phyloP scores from a whole-genome alignment of 2,329 filamentous ascomycete species.

The Stagonosporopsis cucurbitacearum region DNA sequence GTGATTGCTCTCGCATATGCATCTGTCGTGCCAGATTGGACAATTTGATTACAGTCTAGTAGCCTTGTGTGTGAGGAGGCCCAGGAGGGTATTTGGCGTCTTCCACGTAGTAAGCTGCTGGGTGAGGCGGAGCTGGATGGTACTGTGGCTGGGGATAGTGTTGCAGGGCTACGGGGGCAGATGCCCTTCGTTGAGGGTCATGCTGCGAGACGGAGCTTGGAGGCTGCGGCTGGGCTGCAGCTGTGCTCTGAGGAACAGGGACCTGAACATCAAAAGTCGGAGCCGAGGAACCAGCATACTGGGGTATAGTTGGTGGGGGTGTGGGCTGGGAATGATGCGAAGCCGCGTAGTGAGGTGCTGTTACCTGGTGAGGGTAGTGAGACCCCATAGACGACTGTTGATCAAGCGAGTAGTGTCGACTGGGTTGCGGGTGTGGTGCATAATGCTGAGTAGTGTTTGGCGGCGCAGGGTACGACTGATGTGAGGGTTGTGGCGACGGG shows the following conservation, averaged over 20 bases:
- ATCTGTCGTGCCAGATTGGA: slow-evolving; percentile 13
- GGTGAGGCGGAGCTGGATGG: slow-evolving; percentile 33
- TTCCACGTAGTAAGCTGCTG: slow-evolving; percentile 39
- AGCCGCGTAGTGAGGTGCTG: slow-evolving; percentile 29
- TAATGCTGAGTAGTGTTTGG: slow-evolving; percentile 20
- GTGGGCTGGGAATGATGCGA: slow-evolving; percentile 30
- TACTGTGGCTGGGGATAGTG: slow-evolving; percentile 28
- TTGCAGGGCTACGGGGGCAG: slow-evolving; percentile 40
- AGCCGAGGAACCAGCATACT: slow-evolving; percentile 35
- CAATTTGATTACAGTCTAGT: not conserved
- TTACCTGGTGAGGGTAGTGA: slow-evolving; percentile 28
- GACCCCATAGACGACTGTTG: slow-evolving; percentile 18
- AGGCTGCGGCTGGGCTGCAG: slow-evolving; percentile 23
- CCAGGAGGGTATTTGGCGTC: slow-evolving; percentile 36
- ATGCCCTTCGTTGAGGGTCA: slow-evolving; percentile 39
- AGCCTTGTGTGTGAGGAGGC: slow-evolving; percentile 14
- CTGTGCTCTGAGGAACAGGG: slow-evolving; percentile 25
- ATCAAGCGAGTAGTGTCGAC: slow-evolving; percentile 33
- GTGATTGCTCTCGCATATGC: slow-evolving; percentile 21
- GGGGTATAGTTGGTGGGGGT: slow-evolving; percentile 27
- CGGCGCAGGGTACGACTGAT: slow-evolving; percentile 21
- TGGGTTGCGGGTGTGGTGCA: slow-evolving; percentile 16
- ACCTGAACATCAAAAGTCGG: slow-evolving; percentile 34
- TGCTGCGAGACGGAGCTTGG: slow-evolving; percentile 27
- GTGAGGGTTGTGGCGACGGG: slow-evolving; percentile 31